Evolutionary conservation across 192 early-diverging fungal species (phyloP).

Genomic region (Dissophora ornata): DNA sequence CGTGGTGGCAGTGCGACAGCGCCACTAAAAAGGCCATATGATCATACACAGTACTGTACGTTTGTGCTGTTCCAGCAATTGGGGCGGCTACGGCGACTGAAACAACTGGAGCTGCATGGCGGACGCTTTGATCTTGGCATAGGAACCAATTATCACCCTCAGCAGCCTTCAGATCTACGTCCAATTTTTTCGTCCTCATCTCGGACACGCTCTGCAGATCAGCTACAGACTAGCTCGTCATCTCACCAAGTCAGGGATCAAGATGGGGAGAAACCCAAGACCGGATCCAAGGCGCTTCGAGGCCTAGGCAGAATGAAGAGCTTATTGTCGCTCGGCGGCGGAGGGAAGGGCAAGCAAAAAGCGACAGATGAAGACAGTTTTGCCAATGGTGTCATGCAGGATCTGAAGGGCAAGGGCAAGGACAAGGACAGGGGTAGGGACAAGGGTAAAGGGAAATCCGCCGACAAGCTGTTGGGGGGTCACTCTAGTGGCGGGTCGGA

Average conservation of each 20-base stretch:
- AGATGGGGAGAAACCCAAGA: too few relatives aligned
- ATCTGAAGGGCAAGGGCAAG: constrained; percentile 9
- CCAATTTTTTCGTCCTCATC: too few relatives aligned
- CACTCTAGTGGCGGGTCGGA: not conserved
- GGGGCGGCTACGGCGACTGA: constrained; percentile 13
- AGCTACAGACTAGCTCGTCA: too few relatives aligned
- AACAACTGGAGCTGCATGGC: constrained; percentile 22
- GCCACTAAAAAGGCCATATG: not conserved
- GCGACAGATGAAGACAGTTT: not conserved
- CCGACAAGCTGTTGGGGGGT: too few relatives aligned
- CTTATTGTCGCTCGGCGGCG: not conserved
- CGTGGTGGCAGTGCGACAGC: not conserved
- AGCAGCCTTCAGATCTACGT: not conserved
- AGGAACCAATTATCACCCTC: not conserved
- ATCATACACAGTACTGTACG: constrained; percentile 26
- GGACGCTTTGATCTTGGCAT: constrained; percentile 26
- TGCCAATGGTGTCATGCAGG: not conserved
- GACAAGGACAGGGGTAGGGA: not conserved
- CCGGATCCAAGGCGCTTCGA: not conserved
- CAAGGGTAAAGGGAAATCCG: too few relatives aligned
- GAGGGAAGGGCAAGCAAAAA: constrained; percentile 7
- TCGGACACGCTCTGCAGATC: too few relatives aligned
- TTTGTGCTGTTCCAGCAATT: constrained; percentile 27
- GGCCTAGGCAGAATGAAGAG: not conserved
- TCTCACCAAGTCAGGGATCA: too few relatives aligned